Evolutionary conservation across 768 basidiomycete genomes (phyloP).

Genomic region (Leucosporidium scottii): DNA sequence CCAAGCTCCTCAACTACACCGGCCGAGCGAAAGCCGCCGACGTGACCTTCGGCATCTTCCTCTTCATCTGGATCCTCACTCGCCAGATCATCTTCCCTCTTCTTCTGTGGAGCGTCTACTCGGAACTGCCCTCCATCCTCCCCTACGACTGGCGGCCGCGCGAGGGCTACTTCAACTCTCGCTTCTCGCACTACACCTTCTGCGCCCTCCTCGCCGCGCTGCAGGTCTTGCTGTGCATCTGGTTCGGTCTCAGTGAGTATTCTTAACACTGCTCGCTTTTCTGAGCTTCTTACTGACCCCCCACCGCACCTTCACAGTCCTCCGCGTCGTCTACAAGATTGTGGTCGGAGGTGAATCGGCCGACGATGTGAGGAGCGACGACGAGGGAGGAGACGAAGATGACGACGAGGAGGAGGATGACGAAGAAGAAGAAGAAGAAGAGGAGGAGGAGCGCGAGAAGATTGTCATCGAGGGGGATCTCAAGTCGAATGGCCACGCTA

Average conservation of each 20-base stretch:
- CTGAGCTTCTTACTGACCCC: background rate
- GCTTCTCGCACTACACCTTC: slow-evolving; percentile 50
- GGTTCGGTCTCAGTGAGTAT: slow-evolving; percentile 23
- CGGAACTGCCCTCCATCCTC: slow-evolving; percentile 51
- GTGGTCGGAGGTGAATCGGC: slow-evolving; percentile 67
- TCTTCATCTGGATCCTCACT: slow-evolving; percentile 83
- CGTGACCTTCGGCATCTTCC: slow-evolving; percentile 66
- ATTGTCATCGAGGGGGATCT: background rate
- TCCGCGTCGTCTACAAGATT: slow-evolving; percentile 72
- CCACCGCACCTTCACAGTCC: slow-evolving; percentile 42
- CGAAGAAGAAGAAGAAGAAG: slow-evolving; percentile 7
- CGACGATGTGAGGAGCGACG: slow-evolving; percentile 62
- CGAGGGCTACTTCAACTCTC: slow-evolving; percentile 54
- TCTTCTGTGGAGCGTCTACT: slow-evolving; percentile 58
- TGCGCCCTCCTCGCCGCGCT: slow-evolving; percentile 41
- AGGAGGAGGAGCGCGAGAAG: slow-evolving; percentile 11
- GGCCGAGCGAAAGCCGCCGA: slow-evolving; percentile 60
- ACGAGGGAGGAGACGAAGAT: slow-evolving; percentile 9
- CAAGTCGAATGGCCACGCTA: too few species aligned
- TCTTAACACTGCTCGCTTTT: background rate
- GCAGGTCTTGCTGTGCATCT: slow-evolving; percentile 28
- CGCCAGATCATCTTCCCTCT: slow-evolving; percentile 74
- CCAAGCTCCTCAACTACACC: slow-evolving; percentile 92
- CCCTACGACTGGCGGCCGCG: slow-evolving; percentile 57
- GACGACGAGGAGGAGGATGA: slow-evolving; percentile 19